A percentile compares a stretch with the other conserved stretches of the same genome.
Conservation (phyloP, 169 alveolate species). For the Eimeria tenella region DNA sequence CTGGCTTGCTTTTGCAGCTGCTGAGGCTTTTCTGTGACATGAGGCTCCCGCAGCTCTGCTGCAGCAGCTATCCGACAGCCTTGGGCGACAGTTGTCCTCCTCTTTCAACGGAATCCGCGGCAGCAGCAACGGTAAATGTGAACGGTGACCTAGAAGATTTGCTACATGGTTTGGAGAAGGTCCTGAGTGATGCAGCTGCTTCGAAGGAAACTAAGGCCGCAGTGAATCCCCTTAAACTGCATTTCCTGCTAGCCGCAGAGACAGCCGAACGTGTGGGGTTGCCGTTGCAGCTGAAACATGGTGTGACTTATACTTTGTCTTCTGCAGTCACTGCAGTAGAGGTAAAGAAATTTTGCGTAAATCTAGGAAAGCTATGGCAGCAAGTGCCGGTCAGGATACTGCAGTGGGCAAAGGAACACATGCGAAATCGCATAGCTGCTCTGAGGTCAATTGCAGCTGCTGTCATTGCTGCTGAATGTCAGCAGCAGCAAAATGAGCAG, state of each 20-base stretch:
- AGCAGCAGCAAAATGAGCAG: constrained; percentile 28
- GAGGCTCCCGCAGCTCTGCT: constrained; percentile 21
- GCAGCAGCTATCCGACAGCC: constrained; percentile 36
- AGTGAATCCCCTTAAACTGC: constrained; percentile 37
- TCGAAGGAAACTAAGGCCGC: constrained; percentile 11
- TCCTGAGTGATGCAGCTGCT: background rate
- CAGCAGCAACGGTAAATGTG: background rate
- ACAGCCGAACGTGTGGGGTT: constrained; percentile 32
- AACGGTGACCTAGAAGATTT: background rate
- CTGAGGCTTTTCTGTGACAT: constrained; percentile 53
- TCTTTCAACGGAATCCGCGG: background rate
- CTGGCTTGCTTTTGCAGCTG: constrained; percentile 70
- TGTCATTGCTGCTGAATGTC: constrained; percentile 14
- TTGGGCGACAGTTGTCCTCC: constrained; percentile 63
- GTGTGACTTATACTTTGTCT: background rate
- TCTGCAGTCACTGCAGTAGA: constrained; percentile 49
- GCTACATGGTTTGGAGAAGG: background rate
- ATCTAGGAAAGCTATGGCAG: constrained; percentile 41
- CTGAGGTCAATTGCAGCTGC: constrained; percentile 31
- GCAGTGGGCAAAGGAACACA: constrained; percentile 13
- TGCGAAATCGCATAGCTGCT: constrained; percentile 23
- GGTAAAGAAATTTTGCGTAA: constrained; percentile 3
- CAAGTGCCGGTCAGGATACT: background rate
- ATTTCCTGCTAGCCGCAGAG: constrained; percentile 42
- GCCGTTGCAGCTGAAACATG: constrained; percentile 56